A percentile compares a stretch with the other conserved stretches of the same genome.
phyloP scores from a whole-genome alignment of 306 rosid species.

The Nissolia schottii region DNA sequence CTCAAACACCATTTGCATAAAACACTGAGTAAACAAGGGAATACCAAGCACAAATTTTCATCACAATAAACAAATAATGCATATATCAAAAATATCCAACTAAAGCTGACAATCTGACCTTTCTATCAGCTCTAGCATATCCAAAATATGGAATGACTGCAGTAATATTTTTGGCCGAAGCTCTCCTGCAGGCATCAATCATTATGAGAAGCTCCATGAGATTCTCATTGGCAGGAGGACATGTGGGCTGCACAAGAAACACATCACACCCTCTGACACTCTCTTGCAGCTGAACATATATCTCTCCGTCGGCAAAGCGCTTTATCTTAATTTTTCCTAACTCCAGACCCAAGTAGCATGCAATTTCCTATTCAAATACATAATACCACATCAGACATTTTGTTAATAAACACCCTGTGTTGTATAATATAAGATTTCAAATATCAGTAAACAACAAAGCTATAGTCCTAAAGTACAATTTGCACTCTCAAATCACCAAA shows the following conservation, averaged over 20 bases:
- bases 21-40: background rate
- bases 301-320: conserved; percentile 97
- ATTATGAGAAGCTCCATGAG: conserved; percentile 93
- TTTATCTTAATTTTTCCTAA: conserved; percentile 85
- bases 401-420: background rate
- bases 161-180: conserved; percentile 89
- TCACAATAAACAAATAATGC: background rate
- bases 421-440: background rate
- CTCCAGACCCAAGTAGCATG: conserved; percentile 91
- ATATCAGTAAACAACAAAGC: conserved; percentile 4
- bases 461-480: background rate
- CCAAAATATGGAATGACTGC: conserved; percentile 96
- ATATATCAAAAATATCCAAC: background rate
- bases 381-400: background rate
- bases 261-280: conserved; percentile 97
- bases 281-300: conserved; percentile 95
- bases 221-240: conserved; percentile 96
- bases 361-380: conserved; percentile 61
- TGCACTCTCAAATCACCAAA: background rate
- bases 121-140: conserved; percentile 97
- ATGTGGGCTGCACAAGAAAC: conserved; percentile 92
- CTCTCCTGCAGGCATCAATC: conserved; percentile 96
- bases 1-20: background rate
- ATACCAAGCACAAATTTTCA: background rate
- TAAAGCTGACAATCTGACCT: conserved; percentile 44